A percentile compares a stretch with the other conserved stretches of the same genome.
phyloP scores from a whole-genome alignment of 2,329 filamentous ascomycete genomes.

The Ilyonectria sp. region DNA sequence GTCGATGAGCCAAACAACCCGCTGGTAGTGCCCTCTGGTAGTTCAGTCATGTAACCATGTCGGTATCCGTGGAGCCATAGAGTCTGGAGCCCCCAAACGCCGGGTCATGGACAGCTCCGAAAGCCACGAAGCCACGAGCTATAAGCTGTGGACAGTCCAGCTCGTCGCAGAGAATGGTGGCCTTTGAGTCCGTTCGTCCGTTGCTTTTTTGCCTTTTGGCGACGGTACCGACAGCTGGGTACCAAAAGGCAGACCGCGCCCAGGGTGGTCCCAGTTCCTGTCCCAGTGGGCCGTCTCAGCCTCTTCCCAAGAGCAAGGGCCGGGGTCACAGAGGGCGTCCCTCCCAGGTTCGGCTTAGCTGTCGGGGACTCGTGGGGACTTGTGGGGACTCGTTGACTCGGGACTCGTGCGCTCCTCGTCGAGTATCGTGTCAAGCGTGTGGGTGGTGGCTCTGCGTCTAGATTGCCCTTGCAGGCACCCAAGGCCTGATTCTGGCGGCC shows the following conservation, averaged over 20 bases:
- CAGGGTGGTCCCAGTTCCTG: constrained; percentile 37
- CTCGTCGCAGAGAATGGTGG: not conserved
- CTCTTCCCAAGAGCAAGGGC: constrained; percentile 22
- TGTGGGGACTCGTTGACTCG: not conserved
- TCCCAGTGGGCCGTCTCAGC: constrained; percentile 38
- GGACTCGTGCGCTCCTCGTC: not conserved
- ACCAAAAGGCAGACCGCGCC: constrained; percentile 37
- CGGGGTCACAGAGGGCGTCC: constrained; percentile 8
- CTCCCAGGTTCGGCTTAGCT: constrained; percentile 10
- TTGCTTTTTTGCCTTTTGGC: constrained; percentile 16
- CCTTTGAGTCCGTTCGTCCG: constrained; percentile 21
- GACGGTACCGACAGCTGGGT: constrained; percentile 46
- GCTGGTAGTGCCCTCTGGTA: not conserved
- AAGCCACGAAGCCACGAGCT: not conserved
- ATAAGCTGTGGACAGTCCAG: not conserved
- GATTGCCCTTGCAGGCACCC: constrained; percentile 27
- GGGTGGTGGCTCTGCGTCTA: constrained; percentile 5
- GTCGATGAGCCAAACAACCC: constrained; percentile 10
- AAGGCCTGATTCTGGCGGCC: constrained; percentile 5
- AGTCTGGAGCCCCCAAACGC: not conserved
- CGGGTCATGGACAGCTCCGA: not conserved
- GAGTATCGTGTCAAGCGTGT: not conserved
- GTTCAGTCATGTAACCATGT: not conserved
- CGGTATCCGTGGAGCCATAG: not conserved
- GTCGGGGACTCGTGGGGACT: too few species aligned